Conservation (phyloP, 2,329 filamentous ascomycete genomes). For the Dichotomopilus funicola region DNA sequence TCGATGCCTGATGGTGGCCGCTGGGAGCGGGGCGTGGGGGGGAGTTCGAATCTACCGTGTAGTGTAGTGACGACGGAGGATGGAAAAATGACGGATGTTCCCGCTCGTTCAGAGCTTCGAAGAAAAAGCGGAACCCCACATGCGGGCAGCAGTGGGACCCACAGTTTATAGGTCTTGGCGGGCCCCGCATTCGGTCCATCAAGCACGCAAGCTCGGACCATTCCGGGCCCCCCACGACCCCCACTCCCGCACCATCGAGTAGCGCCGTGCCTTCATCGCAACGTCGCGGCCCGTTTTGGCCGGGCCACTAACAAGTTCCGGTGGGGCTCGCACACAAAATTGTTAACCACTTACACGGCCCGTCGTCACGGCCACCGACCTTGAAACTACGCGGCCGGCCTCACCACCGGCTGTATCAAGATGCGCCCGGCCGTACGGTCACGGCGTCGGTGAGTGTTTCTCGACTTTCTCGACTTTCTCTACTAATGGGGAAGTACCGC, state of each 20-base stretch:
- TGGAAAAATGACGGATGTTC: no score
- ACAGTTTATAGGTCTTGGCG: neutral
- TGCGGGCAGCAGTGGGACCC: neutral
- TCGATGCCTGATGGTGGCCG: neutral
- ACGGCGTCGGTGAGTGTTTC: neutral
- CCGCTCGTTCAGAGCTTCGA: no score
- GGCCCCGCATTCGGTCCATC: neutral
- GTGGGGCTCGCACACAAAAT: neutral
- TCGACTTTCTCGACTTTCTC: neutral
- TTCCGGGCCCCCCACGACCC: neutral
- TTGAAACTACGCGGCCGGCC: slow-evolving; percentile 3
- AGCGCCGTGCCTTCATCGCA: neutral
- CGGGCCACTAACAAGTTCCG: neutral
- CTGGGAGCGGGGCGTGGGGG: slow-evolving; percentile 1
- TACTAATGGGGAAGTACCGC: neutral
- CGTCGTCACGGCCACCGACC: neutral
- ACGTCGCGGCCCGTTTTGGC: neutral
- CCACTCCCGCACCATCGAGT: neutral
- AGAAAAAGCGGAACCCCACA: neutral
- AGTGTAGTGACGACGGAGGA: no score
- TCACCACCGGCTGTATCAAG: neutral
- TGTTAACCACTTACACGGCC: neutral
- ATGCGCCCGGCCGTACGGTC: neutral
- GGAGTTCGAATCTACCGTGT: no score
- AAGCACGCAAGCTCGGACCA: neutral